Base-by-base conservation (phyloP, 1,284 basidiomycete species). In the Phenoliferia sp. region DNA sequence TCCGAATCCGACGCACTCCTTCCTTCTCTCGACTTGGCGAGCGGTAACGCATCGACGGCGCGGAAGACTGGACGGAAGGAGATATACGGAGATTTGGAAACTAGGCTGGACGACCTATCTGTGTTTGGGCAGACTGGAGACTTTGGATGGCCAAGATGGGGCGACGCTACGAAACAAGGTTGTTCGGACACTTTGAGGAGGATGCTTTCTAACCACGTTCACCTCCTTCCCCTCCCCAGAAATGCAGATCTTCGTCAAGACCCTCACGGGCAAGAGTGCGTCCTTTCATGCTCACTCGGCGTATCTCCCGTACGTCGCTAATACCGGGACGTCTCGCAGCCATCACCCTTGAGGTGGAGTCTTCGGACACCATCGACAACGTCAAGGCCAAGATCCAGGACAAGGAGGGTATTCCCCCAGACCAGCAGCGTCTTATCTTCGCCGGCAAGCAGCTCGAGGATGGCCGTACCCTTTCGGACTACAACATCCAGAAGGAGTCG, bases 401-500 rank as follows among this genome's bases (percentile, higher is more conserved):
- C 70, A 73, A 73, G 68, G 71, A 73, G 61, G 68, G 71, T 50
- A 71, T 74, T 65, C 80, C 80, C 32, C 80, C 80, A 33, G 80
- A 81, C 82, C 92, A 94, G 81, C 92, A 94, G 80, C 90, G 92
- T 77, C 85, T 94, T 74, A 95, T 95, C 82, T 95, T 94, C 76
- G 92, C 74, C 73, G 91, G 92, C 75, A 95, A 94, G 86, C 92
- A 95, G 82, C 89, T 97, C 75, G 94, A 96, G 83, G 94, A 97
- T 81, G 94, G 94, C 69, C 89, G 93, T 77, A 96, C 93, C 54
- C 85, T 96, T 68, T 88, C 85, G 76, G 94, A 96, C 84, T 96
- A 96, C 85, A 95, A 95, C 85, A 96, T 96, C 82, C 95, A 99
- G 85, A 98, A 98, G 85, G 95, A 98, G 84, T 94, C 91, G 26